These are phyloP conservation scores for Boletus coccyginus DNA, from an alignment of 768 basidiomycete species.

Conservation along the genomic window DNA sequence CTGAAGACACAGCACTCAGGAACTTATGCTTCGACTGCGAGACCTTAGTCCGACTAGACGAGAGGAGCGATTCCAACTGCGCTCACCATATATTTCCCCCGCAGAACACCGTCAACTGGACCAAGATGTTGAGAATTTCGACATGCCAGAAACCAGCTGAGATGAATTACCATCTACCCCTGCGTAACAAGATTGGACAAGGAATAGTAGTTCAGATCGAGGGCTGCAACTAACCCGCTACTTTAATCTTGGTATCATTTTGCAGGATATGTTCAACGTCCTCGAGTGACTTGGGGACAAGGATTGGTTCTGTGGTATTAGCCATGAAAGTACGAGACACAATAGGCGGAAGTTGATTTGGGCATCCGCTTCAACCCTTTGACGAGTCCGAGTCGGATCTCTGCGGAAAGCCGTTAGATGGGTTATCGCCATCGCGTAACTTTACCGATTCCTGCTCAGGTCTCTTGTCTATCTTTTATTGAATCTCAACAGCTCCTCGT, in stretches of 20 bases:
- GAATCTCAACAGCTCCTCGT: conserved; percentile 50
- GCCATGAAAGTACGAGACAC: conserved; percentile 10
- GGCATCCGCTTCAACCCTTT: neutral
- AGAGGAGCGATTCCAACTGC: neutral
- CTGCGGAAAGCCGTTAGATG: neutral
- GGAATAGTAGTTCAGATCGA: neutral
- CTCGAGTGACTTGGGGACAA: conserved; percentile 46
- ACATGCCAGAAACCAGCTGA: neutral
- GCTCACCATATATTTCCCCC: conserved; percentile 90
- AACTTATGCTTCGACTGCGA: conserved; percentile 88
- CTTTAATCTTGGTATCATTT: conserved; percentile 83
- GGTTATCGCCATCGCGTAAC: conserved; percentile 17
- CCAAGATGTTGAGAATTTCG: conserved; percentile 5
- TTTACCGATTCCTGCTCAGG: conserved; percentile 45
- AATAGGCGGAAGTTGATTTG: neutral
- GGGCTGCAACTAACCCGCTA: conserved; percentile 64
- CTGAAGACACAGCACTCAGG: conserved; percentile 69
- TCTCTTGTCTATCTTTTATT: conserved; percentile 53
- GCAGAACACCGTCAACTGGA: conserved; percentile 86
- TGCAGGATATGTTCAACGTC: conserved; percentile 55
- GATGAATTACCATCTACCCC: conserved; percentile 64
- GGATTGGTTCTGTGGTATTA: conserved; percentile 25
- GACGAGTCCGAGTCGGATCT: neutral
- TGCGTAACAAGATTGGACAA: conserved; percentile 18
- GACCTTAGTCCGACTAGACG: conserved; percentile 5